Conservation (phyloP, 345 rosid species). For the Eucalyptus pauciflora region DNA sequence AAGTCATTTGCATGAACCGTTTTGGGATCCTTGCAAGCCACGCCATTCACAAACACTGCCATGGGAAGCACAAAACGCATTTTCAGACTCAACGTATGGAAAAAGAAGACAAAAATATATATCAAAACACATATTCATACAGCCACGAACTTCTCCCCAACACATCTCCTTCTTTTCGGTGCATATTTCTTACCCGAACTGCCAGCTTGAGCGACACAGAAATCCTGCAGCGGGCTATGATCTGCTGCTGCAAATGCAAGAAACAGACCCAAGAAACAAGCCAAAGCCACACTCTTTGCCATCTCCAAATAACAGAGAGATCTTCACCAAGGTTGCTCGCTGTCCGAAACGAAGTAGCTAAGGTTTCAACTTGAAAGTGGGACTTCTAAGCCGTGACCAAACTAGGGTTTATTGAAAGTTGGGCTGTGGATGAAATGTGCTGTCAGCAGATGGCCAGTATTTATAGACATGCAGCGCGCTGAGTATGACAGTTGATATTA, state of each 20-base stretch:
- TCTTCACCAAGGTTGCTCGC: background rate
- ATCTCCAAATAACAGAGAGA: background rate
- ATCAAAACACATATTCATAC: background rate
- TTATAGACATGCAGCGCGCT: background rate
- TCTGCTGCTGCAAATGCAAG: background rate
- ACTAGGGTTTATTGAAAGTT: background rate
- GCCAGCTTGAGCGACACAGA: background rate
- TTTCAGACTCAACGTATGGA: background rate
- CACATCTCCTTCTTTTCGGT: background rate
- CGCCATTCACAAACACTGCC: background rate
- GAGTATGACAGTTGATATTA: rapidly evolving
- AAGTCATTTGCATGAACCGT: background rate
- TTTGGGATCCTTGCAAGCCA: background rate
- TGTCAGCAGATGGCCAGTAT: background rate
- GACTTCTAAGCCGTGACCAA: background rate
- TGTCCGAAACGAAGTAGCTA: rapidly evolving
- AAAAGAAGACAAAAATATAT: background rate
- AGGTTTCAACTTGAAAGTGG: background rate
- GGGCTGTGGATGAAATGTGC: background rate
- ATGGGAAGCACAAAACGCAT: background rate
- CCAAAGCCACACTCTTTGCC: background rate
- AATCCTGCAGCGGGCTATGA: background rate
- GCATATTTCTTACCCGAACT: background rate
- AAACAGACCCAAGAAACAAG: background rate
- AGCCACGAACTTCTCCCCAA: background rate